These are phyloP conservation scores for Coccomyxa sp. DNA, from an alignment of 139 green algal genomes.

Conservation along the genomic window DNA sequence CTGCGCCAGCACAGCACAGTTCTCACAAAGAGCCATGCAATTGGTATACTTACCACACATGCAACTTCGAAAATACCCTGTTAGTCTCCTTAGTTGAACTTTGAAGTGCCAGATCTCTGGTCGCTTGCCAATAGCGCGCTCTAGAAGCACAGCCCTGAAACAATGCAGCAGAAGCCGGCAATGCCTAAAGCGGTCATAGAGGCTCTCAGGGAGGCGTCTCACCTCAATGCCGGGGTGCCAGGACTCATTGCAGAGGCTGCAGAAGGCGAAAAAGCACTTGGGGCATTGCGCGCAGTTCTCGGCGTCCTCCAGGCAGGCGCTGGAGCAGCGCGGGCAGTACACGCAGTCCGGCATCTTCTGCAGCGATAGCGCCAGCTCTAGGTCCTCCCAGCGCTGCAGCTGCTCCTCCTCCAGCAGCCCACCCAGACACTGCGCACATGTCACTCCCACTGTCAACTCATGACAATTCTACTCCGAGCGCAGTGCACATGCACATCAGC, in stretches of 20 bases:
- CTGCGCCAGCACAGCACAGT: constrained; percentile 3
- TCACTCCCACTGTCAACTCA: neutral
- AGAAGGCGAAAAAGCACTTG: constrained; percentile 77
- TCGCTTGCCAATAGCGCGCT: no score
- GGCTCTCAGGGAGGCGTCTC: neutral
- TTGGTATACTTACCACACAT: no score
- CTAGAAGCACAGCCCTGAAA: neutral
- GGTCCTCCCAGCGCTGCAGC: constrained; percentile 61
- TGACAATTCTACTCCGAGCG: neutral
- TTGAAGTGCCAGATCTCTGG: no score
- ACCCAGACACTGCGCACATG: constrained; percentile 1
- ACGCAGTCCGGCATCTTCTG: constrained; percentile 75
- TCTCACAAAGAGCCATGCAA: neutral
- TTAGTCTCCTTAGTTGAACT: neutral
- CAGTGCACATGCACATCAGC: neutral
- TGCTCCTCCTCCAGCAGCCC: constrained; percentile 33
- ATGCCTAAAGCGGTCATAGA: no score
- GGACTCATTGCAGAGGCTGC: constrained; percentile 58
- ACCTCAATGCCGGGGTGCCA: constrained; percentile 49
- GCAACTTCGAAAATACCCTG: no score
- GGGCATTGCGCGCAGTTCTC: constrained; percentile 73
- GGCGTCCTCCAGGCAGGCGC: constrained; percentile 60
- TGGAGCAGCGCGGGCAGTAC: constrained; percentile 80
- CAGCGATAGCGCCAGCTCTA: constrained; percentile 70
- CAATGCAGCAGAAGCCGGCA: neutral